phyloP scores from a whole-genome alignment of 2,329 filamentous ascomycete genomes.

The Botrytis fabae region DNA sequence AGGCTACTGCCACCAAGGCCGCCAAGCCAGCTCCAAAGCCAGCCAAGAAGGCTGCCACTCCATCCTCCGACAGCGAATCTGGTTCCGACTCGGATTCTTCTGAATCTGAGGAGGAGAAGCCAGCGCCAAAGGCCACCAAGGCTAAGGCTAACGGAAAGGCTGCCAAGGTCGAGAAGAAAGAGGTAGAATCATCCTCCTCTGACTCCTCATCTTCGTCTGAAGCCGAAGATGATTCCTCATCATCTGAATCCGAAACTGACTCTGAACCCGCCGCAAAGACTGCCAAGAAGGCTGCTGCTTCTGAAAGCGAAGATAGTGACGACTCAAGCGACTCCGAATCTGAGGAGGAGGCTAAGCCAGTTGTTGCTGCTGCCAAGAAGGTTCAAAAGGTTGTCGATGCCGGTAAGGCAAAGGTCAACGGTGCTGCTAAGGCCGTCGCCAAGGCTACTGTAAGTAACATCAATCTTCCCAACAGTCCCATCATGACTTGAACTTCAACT shows the following conservation, averaged over 20 bases:
- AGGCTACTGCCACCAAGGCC: slow-evolving; percentile 48
- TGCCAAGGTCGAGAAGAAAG: slow-evolving; percentile 38
- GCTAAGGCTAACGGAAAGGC: slow-evolving; percentile 25
- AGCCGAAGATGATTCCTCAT: slow-evolving; percentile 28
- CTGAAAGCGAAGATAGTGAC: slow-evolving; percentile 37
- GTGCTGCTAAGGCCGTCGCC: slow-evolving; percentile 36
- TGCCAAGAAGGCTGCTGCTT: slow-evolving; percentile 36
- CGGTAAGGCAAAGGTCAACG: slow-evolving; percentile 37
- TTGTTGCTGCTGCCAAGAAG: slow-evolving; percentile 33
- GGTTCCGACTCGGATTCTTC: slow-evolving; percentile 38
- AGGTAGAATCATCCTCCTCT: slow-evolving; percentile 40
- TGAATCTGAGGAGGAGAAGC: slow-evolving; percentile 41
- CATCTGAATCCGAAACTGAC: slow-evolving; percentile 32
- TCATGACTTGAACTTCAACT: not conserved
- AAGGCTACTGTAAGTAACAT: slow-evolving; percentile 38
- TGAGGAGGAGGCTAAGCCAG: slow-evolving; percentile 32
- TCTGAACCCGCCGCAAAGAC: slow-evolving; percentile 26
- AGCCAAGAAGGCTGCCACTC: slow-evolving; percentile 46
- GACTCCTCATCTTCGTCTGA: slow-evolving; percentile 40
- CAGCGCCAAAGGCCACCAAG: slow-evolving; percentile 28
- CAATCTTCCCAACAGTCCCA: not conserved
- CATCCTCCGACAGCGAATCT: slow-evolving; percentile 43
- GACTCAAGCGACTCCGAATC: slow-evolving; percentile 37
- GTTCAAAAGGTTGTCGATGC: slow-evolving; percentile 35
- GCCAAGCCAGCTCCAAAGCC: slow-evolving; percentile 37